Conservation (phyloP, 306 rosid species). For the Lotus japonicus region DNA sequence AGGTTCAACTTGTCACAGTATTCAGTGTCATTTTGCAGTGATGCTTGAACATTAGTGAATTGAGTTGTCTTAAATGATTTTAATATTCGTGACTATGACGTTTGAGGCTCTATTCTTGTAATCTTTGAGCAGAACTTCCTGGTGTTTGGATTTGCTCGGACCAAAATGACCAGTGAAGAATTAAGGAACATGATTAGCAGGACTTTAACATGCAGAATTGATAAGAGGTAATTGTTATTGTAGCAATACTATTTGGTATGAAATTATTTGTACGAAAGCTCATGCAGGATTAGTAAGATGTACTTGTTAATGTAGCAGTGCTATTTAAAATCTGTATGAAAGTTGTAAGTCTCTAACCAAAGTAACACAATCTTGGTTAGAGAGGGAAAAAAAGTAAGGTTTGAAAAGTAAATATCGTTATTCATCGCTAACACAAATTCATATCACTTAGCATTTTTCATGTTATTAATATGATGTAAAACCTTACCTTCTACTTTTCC, state of each 20-base stretch:
- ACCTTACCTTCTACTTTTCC: background rate
- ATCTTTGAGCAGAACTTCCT: slow-evolving; percentile 54
- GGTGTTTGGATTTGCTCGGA: slow-evolving; percentile 83
- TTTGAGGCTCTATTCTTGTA: slow-evolving; percentile 8
- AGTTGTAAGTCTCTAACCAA: too few species aligned
- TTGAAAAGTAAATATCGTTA: too few species aligned
- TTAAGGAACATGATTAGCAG: slow-evolving; percentile 72
- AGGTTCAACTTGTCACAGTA: slow-evolving; percentile 39
- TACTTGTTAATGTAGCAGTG: slow-evolving; percentile 16
- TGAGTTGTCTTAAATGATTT: background rate
- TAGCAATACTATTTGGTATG: slow-evolving; percentile 1
- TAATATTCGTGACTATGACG: slow-evolving; percentile 8
- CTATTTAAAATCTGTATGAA: background rate
- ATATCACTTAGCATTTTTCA: background rate
- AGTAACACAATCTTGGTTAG: background rate
- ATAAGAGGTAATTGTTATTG: slow-evolving; percentile 53
- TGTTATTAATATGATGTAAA: slow-evolving; percentile 3
- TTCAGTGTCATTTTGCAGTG: background rate
- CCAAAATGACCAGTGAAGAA: slow-evolving; percentile 71
- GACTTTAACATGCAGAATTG: slow-evolving; percentile 92
- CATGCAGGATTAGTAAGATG: slow-evolving; percentile 94
- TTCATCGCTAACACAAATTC: background rate
- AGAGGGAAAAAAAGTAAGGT: background rate
- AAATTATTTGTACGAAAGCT: background rate
- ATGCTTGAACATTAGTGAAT: background rate